These are phyloP conservation scores for Neonectria punicea DNA, from an alignment of 2,329 filamentous ascomycete genomes.

Conservation along the genomic window DNA sequence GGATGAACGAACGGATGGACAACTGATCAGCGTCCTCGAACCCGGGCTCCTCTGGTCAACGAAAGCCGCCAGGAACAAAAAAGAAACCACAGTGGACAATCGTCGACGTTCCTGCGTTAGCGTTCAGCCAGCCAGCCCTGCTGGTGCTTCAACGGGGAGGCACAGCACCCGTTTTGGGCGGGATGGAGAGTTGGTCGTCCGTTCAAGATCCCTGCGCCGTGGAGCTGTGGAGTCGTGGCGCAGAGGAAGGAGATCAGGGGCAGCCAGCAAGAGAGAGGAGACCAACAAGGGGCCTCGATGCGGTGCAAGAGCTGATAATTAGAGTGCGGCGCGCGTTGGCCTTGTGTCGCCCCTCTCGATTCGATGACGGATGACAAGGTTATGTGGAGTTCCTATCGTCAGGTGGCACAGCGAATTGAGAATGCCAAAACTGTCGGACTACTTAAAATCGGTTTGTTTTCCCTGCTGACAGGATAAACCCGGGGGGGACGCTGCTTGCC, in stretches of 20 bases:
- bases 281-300: constrained; percentile 10
- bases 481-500: neutral
- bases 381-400: neutral
- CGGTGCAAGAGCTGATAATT: constrained; percentile 10
- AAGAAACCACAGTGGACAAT: neutral
- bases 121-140: constrained; percentile 4
- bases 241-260: constrained; percentile 2
- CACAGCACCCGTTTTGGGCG: constrained; percentile 12
- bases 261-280: neutral
- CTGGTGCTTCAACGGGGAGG: constrained; percentile 6
- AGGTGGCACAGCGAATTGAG: constrained; percentile 14
- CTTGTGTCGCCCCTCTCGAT: neutral
- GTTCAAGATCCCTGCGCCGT: constrained; percentile 15
- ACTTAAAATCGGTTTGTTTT: neutral
- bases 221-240: neutral
- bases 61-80: neutral
- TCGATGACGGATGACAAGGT: constrained; percentile 4
- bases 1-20: neutral
- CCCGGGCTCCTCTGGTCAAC: neutral
- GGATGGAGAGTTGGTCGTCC: constrained; percentile 5
- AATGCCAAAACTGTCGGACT: neutral
- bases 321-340: neutral
- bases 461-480: neutral
- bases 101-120: constrained; percentile 17
- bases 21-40: neutral